A percentile compares a stretch with the other conserved stretches of the same genome.
phyloP scores from a whole-genome alignment of 768 basidiomycete genomes.

The Austroboletus festivus region DNA sequence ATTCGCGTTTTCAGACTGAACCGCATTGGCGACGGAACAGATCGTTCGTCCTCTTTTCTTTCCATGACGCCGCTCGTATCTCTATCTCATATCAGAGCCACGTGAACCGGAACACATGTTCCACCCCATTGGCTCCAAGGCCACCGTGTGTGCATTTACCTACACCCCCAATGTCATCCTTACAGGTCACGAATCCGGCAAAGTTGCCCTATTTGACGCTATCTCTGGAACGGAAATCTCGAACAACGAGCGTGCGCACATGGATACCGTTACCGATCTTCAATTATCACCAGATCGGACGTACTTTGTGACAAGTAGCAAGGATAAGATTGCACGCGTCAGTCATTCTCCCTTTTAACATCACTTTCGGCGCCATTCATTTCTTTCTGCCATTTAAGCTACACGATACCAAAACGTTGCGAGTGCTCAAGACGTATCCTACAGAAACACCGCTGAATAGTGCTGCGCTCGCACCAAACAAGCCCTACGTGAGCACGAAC shows the following conservation, averaged over 20 bases:
- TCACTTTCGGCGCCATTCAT: background rate
- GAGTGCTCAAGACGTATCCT: slow-evolving; percentile 87
- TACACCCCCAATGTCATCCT: slow-evolving; percentile 74
- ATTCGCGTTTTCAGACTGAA: slow-evolving; percentile 90
- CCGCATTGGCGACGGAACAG: slow-evolving; percentile 72
- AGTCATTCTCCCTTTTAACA: slow-evolving; percentile 17
- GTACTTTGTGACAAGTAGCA: slow-evolving; percentile 94
- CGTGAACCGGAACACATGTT: slow-evolving; percentile 74
- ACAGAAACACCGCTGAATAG: slow-evolving; percentile 97
- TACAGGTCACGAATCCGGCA: slow-evolving; percentile 96
- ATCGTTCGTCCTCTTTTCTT: slow-evolving; percentile 55
- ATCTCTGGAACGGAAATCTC: slow-evolving; percentile 80
- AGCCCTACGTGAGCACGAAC: slow-evolving; percentile 68
- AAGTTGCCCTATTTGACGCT: slow-evolving; percentile 87
- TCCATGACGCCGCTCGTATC: background rate
- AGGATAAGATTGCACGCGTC: slow-evolving; percentile 94
- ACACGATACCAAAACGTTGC: slow-evolving; percentile 85
- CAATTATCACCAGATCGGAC: slow-evolving; percentile 87
- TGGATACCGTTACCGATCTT: slow-evolving; percentile 85
- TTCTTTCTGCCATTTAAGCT: slow-evolving; percentile 42
- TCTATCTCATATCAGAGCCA: slow-evolving; percentile 51
- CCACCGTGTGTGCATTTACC: slow-evolving; percentile 94
- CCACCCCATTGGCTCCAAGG: slow-evolving; percentile 89
- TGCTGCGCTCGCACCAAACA: slow-evolving; percentile 77
- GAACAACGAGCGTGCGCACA: slow-evolving; percentile 85